Conservation (phyloP, 2,329 filamentous ascomycete species). For the Fusarium nelsonii region DNA sequence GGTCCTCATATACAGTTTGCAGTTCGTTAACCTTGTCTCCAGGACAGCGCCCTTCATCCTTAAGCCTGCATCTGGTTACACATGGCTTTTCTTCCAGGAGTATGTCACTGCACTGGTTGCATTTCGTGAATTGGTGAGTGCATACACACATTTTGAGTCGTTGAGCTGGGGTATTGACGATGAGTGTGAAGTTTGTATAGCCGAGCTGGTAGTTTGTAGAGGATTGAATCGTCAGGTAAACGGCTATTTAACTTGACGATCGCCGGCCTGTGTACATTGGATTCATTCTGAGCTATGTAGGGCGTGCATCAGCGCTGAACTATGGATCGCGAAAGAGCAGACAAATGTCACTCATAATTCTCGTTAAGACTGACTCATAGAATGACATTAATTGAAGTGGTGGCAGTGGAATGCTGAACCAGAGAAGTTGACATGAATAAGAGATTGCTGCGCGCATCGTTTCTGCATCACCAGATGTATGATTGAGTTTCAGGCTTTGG, state of each 20-base stretch:
- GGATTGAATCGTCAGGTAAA: no score
- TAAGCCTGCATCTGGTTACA: background rate
- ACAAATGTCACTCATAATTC: fast-evolving
- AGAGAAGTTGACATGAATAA: background rate
- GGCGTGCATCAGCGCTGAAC: background rate
- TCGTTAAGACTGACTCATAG: background rate
- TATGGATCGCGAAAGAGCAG: no score
- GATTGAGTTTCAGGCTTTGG: background rate
- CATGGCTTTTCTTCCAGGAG: background rate
- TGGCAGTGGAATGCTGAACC: no score
- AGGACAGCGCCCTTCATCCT: background rate
- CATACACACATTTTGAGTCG: background rate
- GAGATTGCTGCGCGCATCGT: background rate
- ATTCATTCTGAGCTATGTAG: background rate
- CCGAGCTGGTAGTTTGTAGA: fast-evolving
- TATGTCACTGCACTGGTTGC: background rate
- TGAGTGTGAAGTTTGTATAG: background rate
- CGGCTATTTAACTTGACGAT: background rate
- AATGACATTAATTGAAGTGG: background rate
- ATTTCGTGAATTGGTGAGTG: background rate
- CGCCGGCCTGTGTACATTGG: background rate
- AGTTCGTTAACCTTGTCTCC: no score
- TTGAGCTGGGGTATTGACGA: no score
- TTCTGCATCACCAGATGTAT: background rate
- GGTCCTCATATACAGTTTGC: background rate